Evolutionary conservation across 768 basidiomycete genomes (phyloP).

Genomic region (Thelephora aurantiotincta): DNA sequence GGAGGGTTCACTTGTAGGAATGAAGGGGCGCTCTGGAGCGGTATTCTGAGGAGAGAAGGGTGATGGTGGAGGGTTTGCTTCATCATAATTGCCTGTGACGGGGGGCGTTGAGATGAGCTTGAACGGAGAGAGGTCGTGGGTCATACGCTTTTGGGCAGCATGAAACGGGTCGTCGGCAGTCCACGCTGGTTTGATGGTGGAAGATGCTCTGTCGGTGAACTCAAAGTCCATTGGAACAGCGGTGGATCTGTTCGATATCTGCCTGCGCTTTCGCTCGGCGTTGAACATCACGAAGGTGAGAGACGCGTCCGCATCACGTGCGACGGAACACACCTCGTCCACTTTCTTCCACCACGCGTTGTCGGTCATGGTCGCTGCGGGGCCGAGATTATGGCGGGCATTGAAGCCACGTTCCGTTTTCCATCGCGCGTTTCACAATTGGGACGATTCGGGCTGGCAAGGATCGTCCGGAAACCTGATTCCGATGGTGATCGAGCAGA

Average conservation of each 20-base stretch:
- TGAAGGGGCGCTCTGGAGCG: constrained; percentile 38
- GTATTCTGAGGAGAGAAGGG: constrained; percentile 20
- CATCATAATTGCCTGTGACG: constrained; percentile 26
- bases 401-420: too few relatives aligned
- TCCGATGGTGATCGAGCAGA: constrained; percentile 89
- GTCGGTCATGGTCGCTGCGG: too few relatives aligned
- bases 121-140: constrained; percentile 2
- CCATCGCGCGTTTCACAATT: constrained; percentile 37
- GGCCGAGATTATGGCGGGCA: too few relatives aligned
- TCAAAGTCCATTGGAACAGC: constrained; percentile 88
- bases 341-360: too few relatives aligned
- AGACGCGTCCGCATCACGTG: too few relatives aligned
- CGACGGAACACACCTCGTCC: too few relatives aligned
- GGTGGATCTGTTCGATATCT: constrained; percentile 31
- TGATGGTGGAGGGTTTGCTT: constrained; percentile 25
- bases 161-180: constrained; percentile 29
- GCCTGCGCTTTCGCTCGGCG: not conserved
- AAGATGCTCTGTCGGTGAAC: constrained; percentile 55
- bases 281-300: not conserved
- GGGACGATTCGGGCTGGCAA: constrained; percentile 22
- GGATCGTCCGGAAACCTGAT: constrained; percentile 51
- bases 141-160: constrained; percentile 57
- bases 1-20: constrained; percentile 55
- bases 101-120: not conserved
- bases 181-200: constrained; percentile 43